Percentiles rank a stretch among this genome's conserved stretches.
phyloP scores from a whole-genome alignment of 306 rosid genomes.

The Vachellia collinsii region DNA sequence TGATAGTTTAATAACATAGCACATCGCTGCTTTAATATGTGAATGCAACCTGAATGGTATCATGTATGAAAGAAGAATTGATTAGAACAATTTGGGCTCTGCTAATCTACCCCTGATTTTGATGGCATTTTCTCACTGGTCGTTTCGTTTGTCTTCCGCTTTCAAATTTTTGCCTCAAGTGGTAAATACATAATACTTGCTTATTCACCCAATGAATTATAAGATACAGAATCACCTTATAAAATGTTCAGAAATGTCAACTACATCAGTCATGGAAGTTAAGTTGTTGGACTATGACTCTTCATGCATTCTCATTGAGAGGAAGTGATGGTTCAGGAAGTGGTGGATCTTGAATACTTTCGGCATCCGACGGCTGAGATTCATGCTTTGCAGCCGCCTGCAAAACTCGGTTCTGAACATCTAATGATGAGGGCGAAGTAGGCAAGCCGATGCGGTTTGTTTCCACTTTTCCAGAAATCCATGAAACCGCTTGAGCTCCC shows the following conservation, averaged over 20 bases:
- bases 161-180: not conserved
- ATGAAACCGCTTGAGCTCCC: slow-evolving; percentile 78
- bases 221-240: not conserved
- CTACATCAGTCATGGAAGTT: slow-evolving; percentile 40
- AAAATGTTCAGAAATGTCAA: slow-evolving; percentile 19
- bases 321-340: slow-evolving; percentile 54
- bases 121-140: no score
- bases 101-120: no score
- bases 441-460: slow-evolving; percentile 80
- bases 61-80: no score
- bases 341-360: slow-evolving; percentile 54
- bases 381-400: slow-evolving; percentile 98
- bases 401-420: slow-evolving; percentile 86
- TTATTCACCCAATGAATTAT: slow-evolving; percentile 8
- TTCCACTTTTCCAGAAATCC: slow-evolving; percentile 93
- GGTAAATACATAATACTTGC: not conserved
- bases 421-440: slow-evolving; percentile 91
- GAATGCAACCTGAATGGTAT: no score
- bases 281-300: slow-evolving; percentile 28
- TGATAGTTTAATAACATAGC: no score
- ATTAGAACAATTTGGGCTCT: no score
- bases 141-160: no score
- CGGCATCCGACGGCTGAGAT: slow-evolving; percentile 82
- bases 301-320: slow-evolving; percentile 52
- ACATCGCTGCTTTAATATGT: no score